Base-by-base conservation (phyloP, 1,284 basidiomycete species). In the Porodaedalea pini region DNA sequence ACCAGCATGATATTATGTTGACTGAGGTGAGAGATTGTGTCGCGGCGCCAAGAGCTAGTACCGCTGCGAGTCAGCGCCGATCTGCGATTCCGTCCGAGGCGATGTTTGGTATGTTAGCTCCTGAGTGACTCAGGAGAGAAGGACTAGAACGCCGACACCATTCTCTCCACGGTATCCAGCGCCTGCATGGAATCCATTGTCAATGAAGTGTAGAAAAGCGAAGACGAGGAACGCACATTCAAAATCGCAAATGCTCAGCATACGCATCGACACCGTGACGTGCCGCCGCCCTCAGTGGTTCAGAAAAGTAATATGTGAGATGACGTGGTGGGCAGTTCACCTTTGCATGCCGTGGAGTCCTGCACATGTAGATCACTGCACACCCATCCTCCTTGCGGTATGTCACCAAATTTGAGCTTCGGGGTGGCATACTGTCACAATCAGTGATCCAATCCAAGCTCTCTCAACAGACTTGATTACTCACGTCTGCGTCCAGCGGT, bases 81-180 rank as follows among this genome's bases (percentile, higher is more conserved):
- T 94, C 87, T 17, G 86, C 91, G 63, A 93, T 78, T 17, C 91
- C 94, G 25, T 94, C 94, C 2, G 92, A 95, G 0, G 94, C 92
- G 62, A 98, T 85, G 70, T 86, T 98, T 3, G 94, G 94, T 47
- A 90, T 78, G 54, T 84, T 83, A 58, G 97, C 76, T 66, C 95
- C 90, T 66, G n/a, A 21, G 13, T 47, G 15, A 69, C 77, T 60
- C n/a, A n/a, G n/a, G n/a, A n/a, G 65, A 94, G 90, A 70, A 98
- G 73, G 3, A 97, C 87, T n/a, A 98, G 68, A 4, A 91, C 92
- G 8, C 92, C 92, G 34, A 97, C 90, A 70, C 98, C 95, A 57
- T 97, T 91, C 69, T 98, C 95, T 61, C 94, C 94, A 4, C 94
- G 94, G 70, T 97, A 93, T 29, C 94, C 94, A 37, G 93, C 92